Evolutionary conservation across 768 basidiomycete species (phyloP).

Genomic region (Podaxis sp.): DNA sequence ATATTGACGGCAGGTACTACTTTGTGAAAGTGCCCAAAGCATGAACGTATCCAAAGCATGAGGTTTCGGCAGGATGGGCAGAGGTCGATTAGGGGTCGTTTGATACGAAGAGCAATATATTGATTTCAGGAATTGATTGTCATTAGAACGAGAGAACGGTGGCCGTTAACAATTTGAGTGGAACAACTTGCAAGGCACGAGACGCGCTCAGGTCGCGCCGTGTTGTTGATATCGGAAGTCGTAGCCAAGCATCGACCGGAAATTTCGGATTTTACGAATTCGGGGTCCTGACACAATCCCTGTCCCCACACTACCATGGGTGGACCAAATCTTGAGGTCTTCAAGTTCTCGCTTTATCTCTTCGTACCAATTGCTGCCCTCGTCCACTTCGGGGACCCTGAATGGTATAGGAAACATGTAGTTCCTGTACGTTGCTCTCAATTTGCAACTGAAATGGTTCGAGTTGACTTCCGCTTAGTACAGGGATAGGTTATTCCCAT

Average conservation of each 20-base stretch:
- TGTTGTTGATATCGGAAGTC: neutral
- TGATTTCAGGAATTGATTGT: too few species aligned
- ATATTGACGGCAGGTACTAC: too few species aligned
- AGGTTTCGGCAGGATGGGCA: neutral
- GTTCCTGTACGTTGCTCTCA: conserved; percentile 51
- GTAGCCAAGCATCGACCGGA: neutral
- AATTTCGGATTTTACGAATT: neutral
- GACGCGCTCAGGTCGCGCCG: neutral
- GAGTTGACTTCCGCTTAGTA: conserved; percentile 42
- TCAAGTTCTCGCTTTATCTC: conserved; percentile 87
- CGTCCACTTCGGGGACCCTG: conserved; percentile 83
- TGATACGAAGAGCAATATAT: neutral
- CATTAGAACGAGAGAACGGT: too few species aligned
- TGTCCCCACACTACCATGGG: conserved; percentile 41
- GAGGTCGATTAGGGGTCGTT: neutral
- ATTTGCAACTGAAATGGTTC: neutral
- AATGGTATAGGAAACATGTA: conserved; percentile 80
- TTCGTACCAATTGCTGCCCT: conserved; percentile 81
- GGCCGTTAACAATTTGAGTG: too few species aligned
- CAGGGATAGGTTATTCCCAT: conserved; percentile 69
- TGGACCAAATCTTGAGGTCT: conserved; percentile 81
- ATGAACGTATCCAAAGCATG: too few species aligned
- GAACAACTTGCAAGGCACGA: too few species aligned
- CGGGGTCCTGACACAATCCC: neutral
- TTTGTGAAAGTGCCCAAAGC: too few species aligned